These are phyloP conservation scores for Orbilia ellipsospora DNA, from an alignment of 2,329 filamentous ascomycete species.

Conservation along the genomic window DNA sequence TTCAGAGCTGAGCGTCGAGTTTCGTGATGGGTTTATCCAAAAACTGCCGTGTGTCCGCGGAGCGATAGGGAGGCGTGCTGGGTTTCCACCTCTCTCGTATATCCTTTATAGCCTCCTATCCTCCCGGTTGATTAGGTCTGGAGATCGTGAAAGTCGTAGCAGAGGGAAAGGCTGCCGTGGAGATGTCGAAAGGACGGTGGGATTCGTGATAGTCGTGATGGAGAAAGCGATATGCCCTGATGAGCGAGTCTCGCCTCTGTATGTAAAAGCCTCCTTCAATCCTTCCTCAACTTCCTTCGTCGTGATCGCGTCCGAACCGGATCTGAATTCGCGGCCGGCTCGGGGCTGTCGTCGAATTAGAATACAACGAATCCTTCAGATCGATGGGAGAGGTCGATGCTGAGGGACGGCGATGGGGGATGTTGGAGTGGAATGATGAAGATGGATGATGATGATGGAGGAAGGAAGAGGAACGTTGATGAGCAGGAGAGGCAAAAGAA, in stretches of 20 bases:
- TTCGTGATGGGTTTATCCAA: slow-evolving; percentile 9
- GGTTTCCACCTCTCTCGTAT: slow-evolving; percentile 33
- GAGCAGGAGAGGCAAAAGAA: slow-evolving; percentile 33
- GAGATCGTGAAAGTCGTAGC: slow-evolving; percentile 20
- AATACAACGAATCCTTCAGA: slow-evolving; percentile 25
- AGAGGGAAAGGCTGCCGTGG: neutral
- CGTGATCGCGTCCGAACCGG: slow-evolving; percentile 45
- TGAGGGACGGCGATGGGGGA: slow-evolving; percentile 23
- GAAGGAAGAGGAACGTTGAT: slow-evolving; percentile 12
- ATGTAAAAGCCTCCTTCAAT: slow-evolving; percentile 24
- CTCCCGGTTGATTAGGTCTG: slow-evolving; percentile 10
- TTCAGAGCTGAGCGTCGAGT: slow-evolving; percentile 8
- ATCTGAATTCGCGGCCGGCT: slow-evolving; percentile 18
- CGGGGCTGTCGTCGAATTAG: slow-evolving; percentile 14
- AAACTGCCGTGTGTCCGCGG: slow-evolving; percentile 18
- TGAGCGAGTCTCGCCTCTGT: slow-evolving; percentile 16
- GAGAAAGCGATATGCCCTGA: slow-evolving; percentile 29
- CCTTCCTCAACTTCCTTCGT: slow-evolving; percentile 5
- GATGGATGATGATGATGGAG: slow-evolving; percentile 24
- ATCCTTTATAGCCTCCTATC: slow-evolving; percentile 24
- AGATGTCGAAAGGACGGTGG: slow-evolving; percentile 47
- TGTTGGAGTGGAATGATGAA: slow-evolving; percentile 29
- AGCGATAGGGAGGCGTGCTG: neutral
- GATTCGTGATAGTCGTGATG: slow-evolving; percentile 21
- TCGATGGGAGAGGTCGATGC: slow-evolving; percentile 48